phyloP scores from a whole-genome alignment of 2,329 filamentous ascomycete species.

The Diaporthe amygdali region DNA sequence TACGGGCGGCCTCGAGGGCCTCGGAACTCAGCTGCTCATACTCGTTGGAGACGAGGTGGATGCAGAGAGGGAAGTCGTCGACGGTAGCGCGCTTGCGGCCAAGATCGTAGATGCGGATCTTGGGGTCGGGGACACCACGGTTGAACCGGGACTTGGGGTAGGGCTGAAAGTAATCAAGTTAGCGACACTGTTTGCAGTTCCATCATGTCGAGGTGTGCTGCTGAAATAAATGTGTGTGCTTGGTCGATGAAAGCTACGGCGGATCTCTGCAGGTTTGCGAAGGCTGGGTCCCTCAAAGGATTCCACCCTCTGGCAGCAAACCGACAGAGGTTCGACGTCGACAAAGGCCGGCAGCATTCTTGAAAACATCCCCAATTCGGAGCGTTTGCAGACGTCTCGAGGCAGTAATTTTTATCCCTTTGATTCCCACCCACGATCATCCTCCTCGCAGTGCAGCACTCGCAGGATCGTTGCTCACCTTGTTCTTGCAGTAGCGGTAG shows the following conservation, averaged over 20 bases:
- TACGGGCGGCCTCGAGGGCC: constrained; percentile 99
- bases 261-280: constrained; percentile 10
- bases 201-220: neutral
- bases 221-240: neutral
- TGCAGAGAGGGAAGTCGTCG: constrained; percentile 99
- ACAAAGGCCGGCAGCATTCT: neutral
- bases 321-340: neutral
- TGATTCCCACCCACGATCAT: neutral
- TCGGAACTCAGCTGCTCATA: constrained; percentile 99
- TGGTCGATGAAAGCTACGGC: neutral
- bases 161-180: constrained; percentile 74
- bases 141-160: constrained; percentile 99
- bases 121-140: constrained; percentile 90
- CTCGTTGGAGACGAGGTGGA: constrained; percentile 99
- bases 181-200: constrained; percentile 30
- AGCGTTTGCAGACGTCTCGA: constrained; percentile 3
- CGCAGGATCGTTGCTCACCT: constrained; percentile 67
- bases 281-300: neutral
- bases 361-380: neutral
- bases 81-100: constrained; percentile 98
- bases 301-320: neutral
- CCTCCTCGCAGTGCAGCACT: neutral
- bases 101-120: constrained; percentile 98
- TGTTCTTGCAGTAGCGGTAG: constrained; percentile 99
- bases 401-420: neutral